Evolutionary conservation across 202 grass and related monocot species (phyloP), one percentile per base, ranked within the genome.

Genomic region (Elaeis oleifera): DNA sequence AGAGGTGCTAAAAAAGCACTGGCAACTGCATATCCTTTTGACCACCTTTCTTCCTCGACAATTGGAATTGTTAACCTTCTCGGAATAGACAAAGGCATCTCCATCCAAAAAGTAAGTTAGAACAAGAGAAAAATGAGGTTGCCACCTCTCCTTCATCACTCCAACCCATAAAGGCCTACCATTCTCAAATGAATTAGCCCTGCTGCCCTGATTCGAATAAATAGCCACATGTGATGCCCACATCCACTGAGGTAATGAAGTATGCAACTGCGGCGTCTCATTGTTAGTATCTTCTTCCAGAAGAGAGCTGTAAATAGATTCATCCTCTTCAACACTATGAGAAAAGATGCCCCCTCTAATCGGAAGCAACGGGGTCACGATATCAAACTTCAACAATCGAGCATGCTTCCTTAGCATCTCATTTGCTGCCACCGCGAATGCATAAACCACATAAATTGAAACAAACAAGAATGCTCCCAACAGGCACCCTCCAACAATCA

Each of bases 211-310:
- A 55, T 18, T 61, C 11, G 70, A 62, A 16, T 62, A 73, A 54
- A 73, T 73, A 19, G 59, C 70, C 15, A 73, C 59, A 63, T 73
- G 49, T 13, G 70, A 73, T 63, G 50, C 28, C 70, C 70, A 73
- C 25, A 73, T 48, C 59, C 70, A 48, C 25, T 73, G 50, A 22
- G 70, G 70, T 20, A 55, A 29, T 36, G 61, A 51, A 60, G 58
- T 17, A 23, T 29, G 51, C 65, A 73, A 63, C 50, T 63, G 59
- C 0, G 59, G 70, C 50, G 16, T 50, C 31, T 73, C 58, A 62
- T 7, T 29, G 16, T 4, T 16, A 17, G 3, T 23, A 54, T 15
- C 49, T 36, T 72, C 70, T 6, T 72, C 58, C 31, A 73, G 50
- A 54, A 73, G 23, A 16, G 51, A 51, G 50, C 49, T 55, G 36